Percentiles rank a stretch among this genome's conserved stretches.
phyloP scores from a whole-genome alignment of 176 grass and related monocot species.

The barley (Hordeum vulgare) region MorexV3_pseudomolecules_assembly NC_058519.1:103626733-103627232 shows the following conservation, averaged over 20 bases:
- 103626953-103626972: neutral
- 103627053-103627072: conserved; percentile 87
- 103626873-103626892: conserved; percentile 17
- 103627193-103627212: conserved; percentile 7
- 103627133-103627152: neutral
- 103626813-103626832: conserved; percentile 62
- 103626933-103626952: neutral
- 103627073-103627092: conserved; percentile 98
- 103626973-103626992: neutral
- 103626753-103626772: neutral
- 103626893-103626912: conserved; percentile 7
- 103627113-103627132: conserved; percentile 36
- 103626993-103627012: conserved; percentile 7
- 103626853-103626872: conserved; percentile 78
- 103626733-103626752: neutral
- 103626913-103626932: neutral
- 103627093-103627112: conserved; percentile 67
- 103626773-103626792: neutral
- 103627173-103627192: neutral
- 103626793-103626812: neutral
- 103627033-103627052: conserved; percentile 79
- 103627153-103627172: neutral
- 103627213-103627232: neutral
- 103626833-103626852: conserved; percentile 94
- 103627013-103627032: conserved; percentile 43